phyloP scores from a whole-genome alignment of 345 rosid species.

The Luvunga scandens region DNA sequence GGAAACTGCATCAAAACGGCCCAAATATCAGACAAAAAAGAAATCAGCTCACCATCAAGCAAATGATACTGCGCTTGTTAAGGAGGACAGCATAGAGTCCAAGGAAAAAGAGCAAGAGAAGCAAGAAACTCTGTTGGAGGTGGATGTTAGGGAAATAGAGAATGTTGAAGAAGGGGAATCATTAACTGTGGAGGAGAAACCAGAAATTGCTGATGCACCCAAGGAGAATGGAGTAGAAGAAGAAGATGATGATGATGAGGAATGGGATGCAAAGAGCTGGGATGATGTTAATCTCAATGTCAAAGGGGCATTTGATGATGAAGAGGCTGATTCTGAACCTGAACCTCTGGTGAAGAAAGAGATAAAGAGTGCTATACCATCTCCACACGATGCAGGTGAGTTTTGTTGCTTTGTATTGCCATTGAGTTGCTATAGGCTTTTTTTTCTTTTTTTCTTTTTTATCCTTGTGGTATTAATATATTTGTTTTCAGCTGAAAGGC shows the following conservation, averaged over 20 bases:
- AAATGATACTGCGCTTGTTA: slow-evolving; percentile 49
- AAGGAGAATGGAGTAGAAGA: slow-evolving; percentile 64
- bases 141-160: slow-evolving; percentile 41
- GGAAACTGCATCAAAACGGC: slow-evolving; percentile 63
- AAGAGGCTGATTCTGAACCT: slow-evolving; percentile 68
- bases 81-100: slow-evolving; percentile 44
- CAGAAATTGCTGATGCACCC: slow-evolving; percentile 40
- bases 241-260: slow-evolving; percentile 76
- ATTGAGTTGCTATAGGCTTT: background rate
- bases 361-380: slow-evolving; percentile 31
- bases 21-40: slow-evolving; percentile 76
- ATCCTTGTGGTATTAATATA: slow-evolving; percentile 3
- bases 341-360: slow-evolving; percentile 57
- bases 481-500: slow-evolving; percentile 14
- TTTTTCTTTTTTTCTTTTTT: background rate
- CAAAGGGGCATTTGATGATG: slow-evolving; percentile 88
- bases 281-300: slow-evolving; percentile 76
- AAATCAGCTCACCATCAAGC: slow-evolving; percentile 59
- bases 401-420: slow-evolving; percentile 1
- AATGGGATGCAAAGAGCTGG: slow-evolving; percentile 98
- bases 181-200: slow-evolving; percentile 38
- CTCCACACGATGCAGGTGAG: slow-evolving; percentile 43
- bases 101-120: slow-evolving; percentile 41
- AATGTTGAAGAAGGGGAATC: slow-evolving; percentile 46
- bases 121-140: slow-evolving; percentile 33